Base-by-base conservation (phyloP, 805 yeast genomes). In the Candida odintsovae region DNA sequence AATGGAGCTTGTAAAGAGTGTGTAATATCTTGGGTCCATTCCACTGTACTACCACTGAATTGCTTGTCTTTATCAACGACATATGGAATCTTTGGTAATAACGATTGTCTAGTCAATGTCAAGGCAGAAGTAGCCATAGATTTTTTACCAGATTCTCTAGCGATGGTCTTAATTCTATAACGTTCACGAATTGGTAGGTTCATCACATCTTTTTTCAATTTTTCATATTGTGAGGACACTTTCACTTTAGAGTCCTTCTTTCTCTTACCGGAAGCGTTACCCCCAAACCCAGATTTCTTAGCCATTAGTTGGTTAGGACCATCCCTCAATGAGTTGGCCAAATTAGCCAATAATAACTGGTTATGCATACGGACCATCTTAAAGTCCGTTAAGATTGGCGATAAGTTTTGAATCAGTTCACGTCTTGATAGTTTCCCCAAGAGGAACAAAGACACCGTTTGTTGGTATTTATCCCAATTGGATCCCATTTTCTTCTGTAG, bases 11-110 rank as follows among this genome's bases (percentile, higher is more conserved):
- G 89, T 46, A 88, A 77, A 4, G 94, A 95, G 58, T 84, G 90
- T 45, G 84, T 76, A 16, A 94, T 87, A 60, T 94, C 98, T 63
- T 90, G 96, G 20, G 95, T 88, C 92, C 97, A 90, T 55, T 84
- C 84, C 26, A 82, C 76, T 29, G 87, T 76, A 54, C 77, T 78
- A 45, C 62, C 62, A 15, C 53, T 49, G 4, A 50, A 28, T 18
- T 31, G 33, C 36, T 51, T 56, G n/a, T 56, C 64, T 41, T 66
- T 65, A 39, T 64, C 68, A 36, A 43, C 58, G 10, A 77, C 81
- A 60, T 83, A 80, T 4, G 99, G 99, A 20, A 92, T 82, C 57
- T 86, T 86, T 1, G 98, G 97, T 35, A 70, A 56, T 38, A 59
- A 57, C 22, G 66, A 56, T 33, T 85, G 84, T 62, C 92, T 72